Conservation (phyloP, 2,329 filamentous ascomycete species). For the Calonectria leucothoes region DNA sequence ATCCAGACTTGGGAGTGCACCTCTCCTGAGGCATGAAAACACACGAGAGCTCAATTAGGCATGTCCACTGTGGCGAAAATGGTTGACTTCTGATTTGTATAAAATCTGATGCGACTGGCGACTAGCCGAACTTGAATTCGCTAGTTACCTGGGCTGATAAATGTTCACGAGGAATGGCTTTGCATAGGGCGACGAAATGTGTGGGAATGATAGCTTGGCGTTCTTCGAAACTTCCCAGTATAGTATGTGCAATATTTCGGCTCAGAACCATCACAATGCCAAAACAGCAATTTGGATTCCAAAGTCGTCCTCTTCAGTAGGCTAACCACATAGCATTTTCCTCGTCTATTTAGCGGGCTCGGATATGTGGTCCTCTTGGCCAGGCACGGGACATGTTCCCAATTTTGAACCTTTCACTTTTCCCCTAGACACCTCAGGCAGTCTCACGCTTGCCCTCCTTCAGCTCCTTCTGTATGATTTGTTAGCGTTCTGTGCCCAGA, state of each 20-base stretch:
- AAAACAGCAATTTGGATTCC: conserved; percentile 23
- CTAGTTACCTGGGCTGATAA: not conserved
- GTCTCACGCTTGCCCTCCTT: conserved; percentile 95
- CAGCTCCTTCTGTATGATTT: conserved; percentile 83
- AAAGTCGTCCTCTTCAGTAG: conserved; percentile 32
- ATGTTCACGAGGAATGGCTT: not conserved
- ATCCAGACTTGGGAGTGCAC: not conserved
- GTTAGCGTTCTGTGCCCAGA: conserved; percentile 44
- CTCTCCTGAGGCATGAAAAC: not conserved
- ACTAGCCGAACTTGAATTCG: not conserved
- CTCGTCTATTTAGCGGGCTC: conserved; percentile 40
- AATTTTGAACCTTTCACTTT: conserved; percentile 36
- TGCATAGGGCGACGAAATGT: not conserved
- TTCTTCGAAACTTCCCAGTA: conserved; percentile 26
- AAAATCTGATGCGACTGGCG: not conserved
- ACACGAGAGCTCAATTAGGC: not conserved
- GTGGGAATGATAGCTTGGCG: conserved; percentile 9
- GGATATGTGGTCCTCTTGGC: conserved; percentile 36
- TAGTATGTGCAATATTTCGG: conserved; percentile 30
- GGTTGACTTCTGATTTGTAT: not conserved
- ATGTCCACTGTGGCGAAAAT: not conserved
- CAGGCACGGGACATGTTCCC: conserved; percentile 36
- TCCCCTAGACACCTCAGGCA: conserved; percentile 66
- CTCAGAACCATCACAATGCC: conserved; percentile 36
- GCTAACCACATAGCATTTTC: conserved; percentile 38